Evolutionary conservation across 2,329 filamentous ascomycete species (phyloP).

Genomic region (Venturiaceae sp.): DNA sequence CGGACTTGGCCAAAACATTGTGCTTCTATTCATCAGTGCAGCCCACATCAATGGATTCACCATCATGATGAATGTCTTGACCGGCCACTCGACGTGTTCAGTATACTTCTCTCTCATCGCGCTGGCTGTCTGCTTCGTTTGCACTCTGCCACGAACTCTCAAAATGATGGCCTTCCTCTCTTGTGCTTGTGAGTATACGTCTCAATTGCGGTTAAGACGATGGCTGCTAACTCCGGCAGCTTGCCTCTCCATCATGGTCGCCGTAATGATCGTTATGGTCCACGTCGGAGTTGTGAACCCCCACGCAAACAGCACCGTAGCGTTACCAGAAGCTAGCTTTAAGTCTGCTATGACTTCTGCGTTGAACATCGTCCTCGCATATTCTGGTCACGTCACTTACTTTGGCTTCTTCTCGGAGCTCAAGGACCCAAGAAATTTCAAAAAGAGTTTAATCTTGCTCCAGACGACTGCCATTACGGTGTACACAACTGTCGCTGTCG

Average conservation of each 20-base stretch:
- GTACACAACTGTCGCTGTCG: slow-evolving; percentile 55
- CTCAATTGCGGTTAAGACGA: slow-evolving; percentile 23
- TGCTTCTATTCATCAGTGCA: slow-evolving; percentile 59
- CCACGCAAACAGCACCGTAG: slow-evolving; percentile 12
- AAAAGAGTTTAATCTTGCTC: slow-evolving; percentile 52
- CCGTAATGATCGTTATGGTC: slow-evolving; percentile 58
- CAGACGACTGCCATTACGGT: slow-evolving; percentile 50
- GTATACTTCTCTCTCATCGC: slow-evolving; percentile 55
- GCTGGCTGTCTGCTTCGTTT: slow-evolving; percentile 46
- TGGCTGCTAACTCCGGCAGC: slow-evolving; percentile 26
- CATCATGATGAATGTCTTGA: slow-evolving; percentile 58
- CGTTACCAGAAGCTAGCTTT: not conserved
- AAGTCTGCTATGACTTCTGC: slow-evolving; percentile 12
- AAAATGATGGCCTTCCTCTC: slow-evolving; percentile 54
- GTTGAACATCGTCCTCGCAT: slow-evolving; percentile 62
- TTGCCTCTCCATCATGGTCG: slow-evolving; percentile 53
- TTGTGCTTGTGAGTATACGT: slow-evolving; percentile 39
- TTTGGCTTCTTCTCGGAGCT: slow-evolving; percentile 58
- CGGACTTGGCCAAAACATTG: slow-evolving; percentile 50
- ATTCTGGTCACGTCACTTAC: slow-evolving; percentile 58
- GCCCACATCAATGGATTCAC: slow-evolving; percentile 64
- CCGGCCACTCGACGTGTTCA: slow-evolving; percentile 51
- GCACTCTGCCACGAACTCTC: slow-evolving; percentile 53
- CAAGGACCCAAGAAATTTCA: slow-evolving; percentile 49
- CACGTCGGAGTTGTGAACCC: slow-evolving; percentile 47